Evolutionary conservation across 176 grass and related monocot species (phyloP), one percentile per base, ranked within the genome.

Genomic region (bread wheat (Triticum aestivum)): DNA sequence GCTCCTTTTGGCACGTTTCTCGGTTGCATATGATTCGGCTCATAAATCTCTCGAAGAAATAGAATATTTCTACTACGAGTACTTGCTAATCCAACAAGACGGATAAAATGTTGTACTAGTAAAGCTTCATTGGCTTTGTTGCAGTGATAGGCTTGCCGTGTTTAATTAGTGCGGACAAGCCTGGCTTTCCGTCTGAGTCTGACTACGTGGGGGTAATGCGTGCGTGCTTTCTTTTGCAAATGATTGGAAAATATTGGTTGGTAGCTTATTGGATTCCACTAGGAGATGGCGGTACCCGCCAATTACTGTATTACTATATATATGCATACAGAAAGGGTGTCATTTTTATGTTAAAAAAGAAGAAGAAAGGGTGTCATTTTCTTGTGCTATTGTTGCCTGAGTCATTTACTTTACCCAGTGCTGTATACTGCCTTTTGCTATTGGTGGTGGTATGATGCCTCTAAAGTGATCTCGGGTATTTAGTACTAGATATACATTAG

Each of bases 201-300:
- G n/a, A 79, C 59, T 80, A 42, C 11, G 69, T 77, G 77, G 86
- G 81, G 56, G 20, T 44, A 86, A 38, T 66, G 34, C 47, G 24
- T 65, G 23, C n/a, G 42, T 44, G 42, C 11, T 85, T 81, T 81
- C 80, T 42, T 76, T 32, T 64, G 78, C 33, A 56, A 91, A 78
- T 82, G 78, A 72, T 85, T 91, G 71, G 20, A 24, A 58, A 71
- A 33, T 32, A 65, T 73, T 82, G 79, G 82, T 82, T 88, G 90
- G 70, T 88, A 69, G 69, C 41, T 85, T 72, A 81, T 88, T 88
- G 86, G 86, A 88, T 88, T 82, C 90, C 90, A 91, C 82, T 91
- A 85, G 21, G 54, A 64, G 74, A 45, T 35, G 17, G 44, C 42
- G 47, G 59, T 83, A 72, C 54, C 78, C 72, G 38, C 34, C 51